Percentiles rank a stretch among this genome's conserved stretches.
These are phyloP conservation scores for Dalbergia cultrata DNA, from an alignment of 306 rosid species.

Conservation along the genomic window DNA sequence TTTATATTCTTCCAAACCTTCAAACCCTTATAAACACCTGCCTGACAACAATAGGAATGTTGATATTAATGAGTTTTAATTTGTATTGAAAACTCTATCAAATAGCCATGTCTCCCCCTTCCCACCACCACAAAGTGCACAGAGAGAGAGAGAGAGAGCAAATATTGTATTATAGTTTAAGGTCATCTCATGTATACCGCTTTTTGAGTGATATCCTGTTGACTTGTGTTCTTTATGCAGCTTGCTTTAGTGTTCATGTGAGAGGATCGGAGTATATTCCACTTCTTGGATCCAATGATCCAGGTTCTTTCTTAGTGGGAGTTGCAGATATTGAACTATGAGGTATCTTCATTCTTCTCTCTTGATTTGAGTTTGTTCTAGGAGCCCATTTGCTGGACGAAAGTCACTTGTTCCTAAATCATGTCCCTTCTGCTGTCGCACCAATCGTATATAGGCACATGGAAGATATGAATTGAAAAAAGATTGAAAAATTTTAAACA, in stretches of 20 bases:
- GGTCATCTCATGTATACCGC: background rate
- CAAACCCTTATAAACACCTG: background rate
- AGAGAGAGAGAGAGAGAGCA: too few relatives aligned
- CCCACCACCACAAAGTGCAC: background rate
- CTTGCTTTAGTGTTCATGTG: conserved; percentile 94
- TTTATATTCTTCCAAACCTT: background rate
- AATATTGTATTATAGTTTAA: background rate
- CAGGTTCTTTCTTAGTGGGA: conserved; percentile 77
- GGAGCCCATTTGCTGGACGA: background rate
- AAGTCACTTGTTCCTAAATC: too few relatives aligned
- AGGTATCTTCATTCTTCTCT: conserved; percentile 53
- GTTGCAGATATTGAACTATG: conserved; percentile 73
- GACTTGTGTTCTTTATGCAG: conserved; percentile 55
- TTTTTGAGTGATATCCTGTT: conserved; percentile 15
- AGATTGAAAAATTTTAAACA: too few relatives aligned
- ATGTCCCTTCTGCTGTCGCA: too few relatives aligned
- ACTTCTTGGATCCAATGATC: conserved; percentile 75
- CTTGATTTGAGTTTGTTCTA: background rate
- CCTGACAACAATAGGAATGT: background rate
- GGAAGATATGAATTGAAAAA: too few relatives aligned
- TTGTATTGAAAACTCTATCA: conserved; percentile 17
- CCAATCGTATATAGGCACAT: too few relatives aligned
- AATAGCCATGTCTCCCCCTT: background rate
- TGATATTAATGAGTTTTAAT: background rate
- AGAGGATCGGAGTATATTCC: conserved; percentile 96